Percentiles rank a stretch among this genome's conserved stretches.
Evolutionary conservation across 2,329 filamentous ascomycete species (phyloP).

Genomic region (Albophoma yamanashiensis): DNA sequence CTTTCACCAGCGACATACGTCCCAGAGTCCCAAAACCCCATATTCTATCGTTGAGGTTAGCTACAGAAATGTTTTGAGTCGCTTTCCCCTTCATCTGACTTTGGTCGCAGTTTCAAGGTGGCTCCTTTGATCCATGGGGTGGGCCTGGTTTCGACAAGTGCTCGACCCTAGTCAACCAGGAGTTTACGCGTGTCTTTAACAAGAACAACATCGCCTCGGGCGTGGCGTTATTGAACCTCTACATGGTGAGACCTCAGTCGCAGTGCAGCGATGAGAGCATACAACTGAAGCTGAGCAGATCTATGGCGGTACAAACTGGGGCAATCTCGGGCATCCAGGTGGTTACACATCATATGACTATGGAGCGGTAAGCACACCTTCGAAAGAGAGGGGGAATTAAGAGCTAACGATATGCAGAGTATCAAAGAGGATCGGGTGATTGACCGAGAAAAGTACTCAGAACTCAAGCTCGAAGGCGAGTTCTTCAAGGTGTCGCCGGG

Average conservation of each 20-base stretch:
- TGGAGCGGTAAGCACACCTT: conserved; percentile 23
- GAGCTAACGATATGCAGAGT: conserved; percentile 3
- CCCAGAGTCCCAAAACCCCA: conserved; percentile 54
- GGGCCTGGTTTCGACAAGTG: conserved; percentile 61
- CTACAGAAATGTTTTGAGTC: too few relatives aligned
- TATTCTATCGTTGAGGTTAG: conserved; percentile 50
- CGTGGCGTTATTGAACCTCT: conserved; percentile 58
- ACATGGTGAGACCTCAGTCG: conserved; percentile 46
- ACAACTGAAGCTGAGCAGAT: conserved; percentile 27
- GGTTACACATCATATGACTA: conserved; percentile 51
- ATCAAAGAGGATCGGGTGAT: conserved; percentile 62
- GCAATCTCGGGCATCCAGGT: conserved; percentile 61
- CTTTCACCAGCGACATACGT: conserved; percentile 16
- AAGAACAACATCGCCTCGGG: conserved; percentile 63
- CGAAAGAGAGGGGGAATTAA: neutral
- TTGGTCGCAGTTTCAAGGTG: conserved; percentile 50
- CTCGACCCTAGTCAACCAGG: conserved; percentile 51
- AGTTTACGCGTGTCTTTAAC: conserved; percentile 69
- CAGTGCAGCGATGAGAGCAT: too few relatives aligned
- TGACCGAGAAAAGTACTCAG: conserved; percentile 65
- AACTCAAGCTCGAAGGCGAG: conserved; percentile 66
- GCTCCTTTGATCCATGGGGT: conserved; percentile 65
- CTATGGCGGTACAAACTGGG: conserved; percentile 76
- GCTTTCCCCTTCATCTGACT: too few relatives aligned
- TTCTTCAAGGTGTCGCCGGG: conserved; percentile 64